Percentiles rank a stretch among this genome's conserved stretches.
These are phyloP conservation scores for Aureobasidium mangrovei DNA, from an alignment of 2,329 filamentous ascomycete species.

Conservation along the genomic window DNA sequence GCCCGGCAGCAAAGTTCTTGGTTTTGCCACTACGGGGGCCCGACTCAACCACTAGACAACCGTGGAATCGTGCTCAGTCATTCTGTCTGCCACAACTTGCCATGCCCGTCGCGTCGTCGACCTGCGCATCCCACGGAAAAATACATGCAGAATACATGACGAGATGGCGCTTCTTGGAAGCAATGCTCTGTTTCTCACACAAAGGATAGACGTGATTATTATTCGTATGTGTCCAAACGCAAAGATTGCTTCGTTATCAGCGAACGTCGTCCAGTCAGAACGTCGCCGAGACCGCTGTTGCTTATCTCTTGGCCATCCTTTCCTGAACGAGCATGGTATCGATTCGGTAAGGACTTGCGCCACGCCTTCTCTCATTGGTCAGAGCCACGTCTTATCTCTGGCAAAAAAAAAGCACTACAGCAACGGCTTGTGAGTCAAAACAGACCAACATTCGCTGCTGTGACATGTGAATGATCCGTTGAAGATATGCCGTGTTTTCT, in stretches of 20 bases:
- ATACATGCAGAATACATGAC: slow-evolving; percentile 8
- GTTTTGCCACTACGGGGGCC: no score
- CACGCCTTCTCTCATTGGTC: slow-evolving; percentile 1
- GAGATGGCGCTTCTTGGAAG: slow-evolving; percentile 7
- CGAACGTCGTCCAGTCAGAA: slow-evolving; percentile 11
- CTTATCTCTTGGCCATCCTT: slow-evolving; percentile 7
- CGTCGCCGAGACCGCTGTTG: not conserved
- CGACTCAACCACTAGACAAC: no score
- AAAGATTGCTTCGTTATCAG: slow-evolving; percentile 8
- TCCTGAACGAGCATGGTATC: not conserved
- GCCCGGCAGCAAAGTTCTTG: no score
- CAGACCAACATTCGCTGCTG: not conserved
- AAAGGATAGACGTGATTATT: not conserved
- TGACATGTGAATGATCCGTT: slow-evolving; percentile 9
- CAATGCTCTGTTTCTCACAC: slow-evolving; percentile 1
- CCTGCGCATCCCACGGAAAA: not conserved
- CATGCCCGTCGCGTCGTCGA: not conserved
- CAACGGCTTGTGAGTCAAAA: slow-evolving; percentile 7
- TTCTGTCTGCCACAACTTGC: not conserved
- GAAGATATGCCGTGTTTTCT: slow-evolving; percentile 6
- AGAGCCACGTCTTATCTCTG: slow-evolving; percentile 3
- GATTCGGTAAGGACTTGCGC: not conserved
- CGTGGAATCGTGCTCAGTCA: not conserved
- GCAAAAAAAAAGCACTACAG: slow-evolving; percentile 3
- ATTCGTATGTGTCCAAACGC: slow-evolving; percentile 6